phyloP scores from a whole-genome alignment of 768 basidiomycete species.

The Boletus sp. region DNA sequence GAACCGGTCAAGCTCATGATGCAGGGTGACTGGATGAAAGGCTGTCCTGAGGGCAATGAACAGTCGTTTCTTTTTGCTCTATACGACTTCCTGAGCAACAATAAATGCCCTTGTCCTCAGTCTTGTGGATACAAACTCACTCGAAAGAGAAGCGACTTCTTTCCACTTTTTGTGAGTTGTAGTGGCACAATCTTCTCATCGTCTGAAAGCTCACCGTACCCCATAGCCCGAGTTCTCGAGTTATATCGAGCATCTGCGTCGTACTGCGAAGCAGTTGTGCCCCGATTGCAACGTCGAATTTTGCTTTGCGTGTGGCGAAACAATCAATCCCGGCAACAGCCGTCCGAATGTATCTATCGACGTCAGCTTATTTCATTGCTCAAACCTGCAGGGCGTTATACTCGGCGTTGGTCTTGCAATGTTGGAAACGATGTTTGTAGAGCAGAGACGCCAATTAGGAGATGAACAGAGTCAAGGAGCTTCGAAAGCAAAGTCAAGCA shows the following conservation, averaged over 20 bases:
- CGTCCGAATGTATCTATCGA: constrained; percentile 44
- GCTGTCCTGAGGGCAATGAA: constrained; percentile 91
- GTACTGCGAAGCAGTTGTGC: constrained; percentile 59
- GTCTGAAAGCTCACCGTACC: constrained; percentile 8
- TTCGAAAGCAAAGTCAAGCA: constrained; percentile 33
- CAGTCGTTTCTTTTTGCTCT: constrained; percentile 85
- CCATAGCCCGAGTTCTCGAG: constrained; percentile 65
- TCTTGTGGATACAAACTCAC: constrained; percentile 62
- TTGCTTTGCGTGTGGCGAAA: constrained; percentile 78
- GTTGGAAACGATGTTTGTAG: constrained; percentile 70
- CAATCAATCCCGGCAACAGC: constrained; percentile 44
- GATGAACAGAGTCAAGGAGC: constrained; percentile 25
- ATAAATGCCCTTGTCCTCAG: constrained; percentile 66
- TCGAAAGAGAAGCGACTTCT: constrained; percentile 76
- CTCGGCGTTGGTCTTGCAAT: constrained; percentile 88
- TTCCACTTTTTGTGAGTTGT: constrained; percentile 69
- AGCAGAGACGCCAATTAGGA: constrained; percentile 41
- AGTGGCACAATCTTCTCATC: neutral
- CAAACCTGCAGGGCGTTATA: constrained; percentile 84
- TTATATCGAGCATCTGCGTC: constrained; percentile 64
- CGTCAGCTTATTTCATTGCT: constrained; percentile 79
- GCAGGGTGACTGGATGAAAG: constrained; percentile 96
- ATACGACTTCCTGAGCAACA: constrained; percentile 68
- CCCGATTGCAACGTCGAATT: constrained; percentile 55
- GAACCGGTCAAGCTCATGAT: constrained; percentile 67